Evolutionary conservation across 1,284 basidiomycete genomes (phyloP).

Genomic region (Coriolopsis trogii): DNA sequence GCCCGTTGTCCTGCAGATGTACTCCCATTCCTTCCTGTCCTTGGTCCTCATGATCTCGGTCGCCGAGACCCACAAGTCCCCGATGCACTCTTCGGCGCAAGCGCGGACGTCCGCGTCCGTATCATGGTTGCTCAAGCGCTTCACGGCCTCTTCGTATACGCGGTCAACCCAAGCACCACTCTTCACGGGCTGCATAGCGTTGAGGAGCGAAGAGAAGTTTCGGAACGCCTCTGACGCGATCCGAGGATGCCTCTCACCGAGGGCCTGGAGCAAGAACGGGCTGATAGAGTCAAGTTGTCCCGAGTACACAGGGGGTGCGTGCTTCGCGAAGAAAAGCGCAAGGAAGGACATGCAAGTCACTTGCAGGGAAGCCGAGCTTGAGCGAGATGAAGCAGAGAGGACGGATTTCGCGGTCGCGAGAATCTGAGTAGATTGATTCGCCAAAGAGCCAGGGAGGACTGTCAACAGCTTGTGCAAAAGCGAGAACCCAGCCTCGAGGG

Average conservation of each 20-base stretch:
- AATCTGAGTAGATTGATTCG: conserved; percentile 68
- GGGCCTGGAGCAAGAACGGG: conserved; percentile 72
- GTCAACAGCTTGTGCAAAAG: conserved; percentile 78
- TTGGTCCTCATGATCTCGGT: conserved; percentile 69
- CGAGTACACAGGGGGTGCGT: conserved; percentile 69
- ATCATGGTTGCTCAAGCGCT: conserved; percentile 75
- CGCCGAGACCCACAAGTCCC: conserved; percentile 85
- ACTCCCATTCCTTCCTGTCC: conserved; percentile 76
- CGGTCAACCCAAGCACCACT: conserved; percentile 61
- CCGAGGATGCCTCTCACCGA: conserved; percentile 75
- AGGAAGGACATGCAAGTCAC: conserved; percentile 86
- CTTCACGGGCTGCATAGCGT: conserved; percentile 63
- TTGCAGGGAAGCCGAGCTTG: conserved; percentile 75
- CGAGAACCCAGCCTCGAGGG: conserved; percentile 84
- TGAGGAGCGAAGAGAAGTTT: conserved; percentile 72
- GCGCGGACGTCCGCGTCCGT: conserved; percentile 92
- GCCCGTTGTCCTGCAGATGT: conserved; percentile 79
- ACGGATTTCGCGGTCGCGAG: conserved; percentile 65
- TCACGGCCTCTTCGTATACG: conserved; percentile 77
- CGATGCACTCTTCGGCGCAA: conserved; percentile 82
- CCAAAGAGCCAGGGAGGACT: conserved; percentile 84
- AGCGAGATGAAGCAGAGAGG: conserved; percentile 63
- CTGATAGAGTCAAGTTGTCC: conserved; percentile 67
- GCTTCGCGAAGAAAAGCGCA: conserved; percentile 80
- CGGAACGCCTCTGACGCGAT: conserved; percentile 85